Base-by-base conservation (phyloP, 1,284 basidiomycete species). In the Cutaneotrichosporon spelunceum region DNA sequence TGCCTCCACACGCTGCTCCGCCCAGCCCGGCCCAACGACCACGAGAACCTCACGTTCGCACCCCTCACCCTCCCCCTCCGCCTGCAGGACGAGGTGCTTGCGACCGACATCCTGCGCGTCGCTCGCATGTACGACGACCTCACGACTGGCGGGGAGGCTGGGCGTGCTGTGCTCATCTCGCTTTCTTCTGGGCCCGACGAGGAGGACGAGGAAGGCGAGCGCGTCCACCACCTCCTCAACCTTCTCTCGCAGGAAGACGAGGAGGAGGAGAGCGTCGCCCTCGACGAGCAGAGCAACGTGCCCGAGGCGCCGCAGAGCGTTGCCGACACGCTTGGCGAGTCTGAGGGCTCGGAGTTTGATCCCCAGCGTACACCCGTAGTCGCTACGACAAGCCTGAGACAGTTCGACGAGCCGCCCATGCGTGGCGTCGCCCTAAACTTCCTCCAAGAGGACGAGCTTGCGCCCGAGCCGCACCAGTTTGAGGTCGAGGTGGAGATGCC, bases 1-100 rank as follows among this genome's bases (percentile, higher is more conserved):
- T 84, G 85, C 34, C 71, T 92, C 27, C 86, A 86, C 61, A 76
- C 83, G 33, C 77, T 84, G n/a, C 76, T 91, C 50, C 72, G 77
- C 57, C 78, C 80, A 26, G 72, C 76, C 47, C 70, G 69, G 23
- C 64, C 70, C 7, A 62, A 63, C 36, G 71, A 75, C 62, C 69
- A 71, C 60, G 64, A 68, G n/a, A 72, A 73, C 56, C 68, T 76
- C 19, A 75, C 74, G 8, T 79, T 77, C 78, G 83, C 57, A 69
- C 82, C 52, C 39, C 72, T 77, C 57, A 62, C 65, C 21, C 68
- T 79, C 7, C 79, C 79, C 6, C 16, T 69, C 1, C 65, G 70
- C 29, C 60, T 80, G 29, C 70, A 74, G 61, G 76, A 78, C 49
- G 70, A 71, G 49, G 75, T 77, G 8, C 70, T 70, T 36, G 72